A percentile compares a stretch with the other conserved stretches of the same genome.
These are phyloP conservation scores for Ilyonectria destructans DNA, from an alignment of 2,329 filamentous ascomycete genomes.

Conservation along the genomic window DNA sequence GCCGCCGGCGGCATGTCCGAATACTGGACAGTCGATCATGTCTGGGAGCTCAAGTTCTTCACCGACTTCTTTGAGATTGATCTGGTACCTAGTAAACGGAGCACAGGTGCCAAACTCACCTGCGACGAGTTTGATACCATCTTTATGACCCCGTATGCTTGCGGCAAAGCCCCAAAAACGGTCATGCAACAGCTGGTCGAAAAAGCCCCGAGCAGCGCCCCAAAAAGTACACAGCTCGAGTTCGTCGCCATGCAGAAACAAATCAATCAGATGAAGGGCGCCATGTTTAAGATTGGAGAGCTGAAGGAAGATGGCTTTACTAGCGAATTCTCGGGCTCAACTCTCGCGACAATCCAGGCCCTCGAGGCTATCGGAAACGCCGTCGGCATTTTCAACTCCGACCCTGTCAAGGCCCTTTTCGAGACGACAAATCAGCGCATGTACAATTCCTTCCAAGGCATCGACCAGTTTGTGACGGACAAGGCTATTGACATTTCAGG, in stretches of 20 bases:
- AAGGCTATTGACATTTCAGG: conserved; percentile 1
- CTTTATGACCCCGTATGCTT: not conserved
- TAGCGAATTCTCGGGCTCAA: not conserved
- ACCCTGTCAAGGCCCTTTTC: not conserved
- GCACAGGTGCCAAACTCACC: conserved; percentile 3
- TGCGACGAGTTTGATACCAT: conserved; percentile 23
- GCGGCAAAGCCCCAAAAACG: not conserved
- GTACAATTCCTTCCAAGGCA: conserved; percentile 23
- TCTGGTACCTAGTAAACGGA: not conserved
- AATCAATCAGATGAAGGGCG: conserved; percentile 27
- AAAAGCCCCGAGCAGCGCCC: not conserved
- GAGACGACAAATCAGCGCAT: conserved; percentile 27
- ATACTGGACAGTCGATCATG: conserved; percentile 23
- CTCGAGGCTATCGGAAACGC: conserved; percentile 23
- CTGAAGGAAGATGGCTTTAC: not conserved
- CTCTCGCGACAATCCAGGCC: not conserved
- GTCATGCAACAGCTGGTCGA: not conserved
- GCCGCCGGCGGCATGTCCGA: not conserved
- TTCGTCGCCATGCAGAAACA: conserved; percentile 19
- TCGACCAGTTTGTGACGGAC: conserved; percentile 9
- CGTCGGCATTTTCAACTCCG: conserved; percentile 20
- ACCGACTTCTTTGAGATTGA: conserved; percentile 24
- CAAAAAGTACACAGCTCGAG: conserved; percentile 12
- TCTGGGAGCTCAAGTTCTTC: conserved; percentile 31
- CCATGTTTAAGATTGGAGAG: conserved; percentile 24